Conservation (phyloP, 2,329 filamentous ascomycete species). For the Diaporthe batatas region DNA sequence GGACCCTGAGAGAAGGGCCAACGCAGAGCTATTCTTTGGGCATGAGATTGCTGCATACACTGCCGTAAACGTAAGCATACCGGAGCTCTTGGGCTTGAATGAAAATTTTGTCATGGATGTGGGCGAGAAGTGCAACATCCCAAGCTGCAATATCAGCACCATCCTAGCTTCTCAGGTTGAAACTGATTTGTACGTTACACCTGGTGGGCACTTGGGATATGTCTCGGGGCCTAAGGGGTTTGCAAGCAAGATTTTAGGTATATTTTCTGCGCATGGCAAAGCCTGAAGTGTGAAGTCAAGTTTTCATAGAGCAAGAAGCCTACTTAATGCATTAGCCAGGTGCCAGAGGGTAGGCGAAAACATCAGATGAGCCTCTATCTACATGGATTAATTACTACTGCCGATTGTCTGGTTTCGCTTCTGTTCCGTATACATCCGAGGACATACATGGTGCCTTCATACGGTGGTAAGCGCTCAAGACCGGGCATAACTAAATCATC, state of each 20-base stretch:
- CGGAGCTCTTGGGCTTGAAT: not conserved
- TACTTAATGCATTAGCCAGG: not conserved
- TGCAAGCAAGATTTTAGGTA: not conserved
- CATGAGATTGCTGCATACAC: conserved; percentile 14
- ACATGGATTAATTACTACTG: not conserved
- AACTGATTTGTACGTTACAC: not conserved
- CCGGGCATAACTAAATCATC: no score
- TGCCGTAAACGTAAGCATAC: not conserved
- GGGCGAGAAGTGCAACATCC: conserved; percentile 15
- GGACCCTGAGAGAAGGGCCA: not conserved
- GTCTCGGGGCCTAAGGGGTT: not conserved
- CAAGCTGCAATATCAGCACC: conserved; percentile 10
- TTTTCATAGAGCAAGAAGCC: not conserved
- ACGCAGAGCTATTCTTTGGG: conserved; percentile 7
- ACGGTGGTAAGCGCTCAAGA: no score
- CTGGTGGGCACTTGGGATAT: conserved; percentile 8
- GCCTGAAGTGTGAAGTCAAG: not conserved
- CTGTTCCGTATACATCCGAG: no score
- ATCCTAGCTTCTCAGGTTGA: not conserved
- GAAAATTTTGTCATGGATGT: conserved; percentile 3
- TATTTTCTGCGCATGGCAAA: not conserved
- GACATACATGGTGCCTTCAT: no score
- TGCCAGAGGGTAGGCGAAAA: not conserved
- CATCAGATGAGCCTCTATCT: not conserved
- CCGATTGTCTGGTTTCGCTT: no score